phyloP scores from a whole-genome alignment of 1,139 yeast genomes.

The Scheffersomyces lignicola region DNA sequence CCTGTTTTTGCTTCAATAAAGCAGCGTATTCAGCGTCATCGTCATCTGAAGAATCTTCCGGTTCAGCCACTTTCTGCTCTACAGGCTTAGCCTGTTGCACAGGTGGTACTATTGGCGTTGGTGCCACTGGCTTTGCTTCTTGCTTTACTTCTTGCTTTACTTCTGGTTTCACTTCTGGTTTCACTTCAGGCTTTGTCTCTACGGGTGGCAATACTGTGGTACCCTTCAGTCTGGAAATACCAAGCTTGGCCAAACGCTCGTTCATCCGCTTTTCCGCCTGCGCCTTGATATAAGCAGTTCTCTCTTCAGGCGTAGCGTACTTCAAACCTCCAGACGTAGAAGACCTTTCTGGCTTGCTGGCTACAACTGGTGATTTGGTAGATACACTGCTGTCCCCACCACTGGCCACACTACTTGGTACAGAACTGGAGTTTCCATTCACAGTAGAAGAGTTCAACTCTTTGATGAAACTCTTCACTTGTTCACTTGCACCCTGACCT shows the following conservation, averaged over 20 bases:
- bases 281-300: conserved; percentile 83
- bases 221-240: conserved; percentile 51
- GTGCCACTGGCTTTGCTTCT: not conserved
- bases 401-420: too few species aligned
- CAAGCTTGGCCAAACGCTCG: conserved; percentile 84
- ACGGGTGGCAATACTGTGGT: conserved; percentile 4
- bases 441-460: conserved; percentile 46
- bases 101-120: too few species aligned
- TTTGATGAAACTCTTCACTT: conserved; percentile 64
- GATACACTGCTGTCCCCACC: too few species aligned
- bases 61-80: too few species aligned
- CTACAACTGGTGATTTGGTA: conserved; percentile 5
- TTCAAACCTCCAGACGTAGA: too few species aligned
- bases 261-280: conserved; percentile 91
- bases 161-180: conserved; percentile 1
- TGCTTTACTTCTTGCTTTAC: not conserved
- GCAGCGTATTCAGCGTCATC: conserved; percentile 51
- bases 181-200: conserved; percentile 1
- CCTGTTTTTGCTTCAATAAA: conserved; percentile 47
- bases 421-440: too few species aligned
- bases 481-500: conserved; percentile 70
- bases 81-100: conserved; percentile 2
- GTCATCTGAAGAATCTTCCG: conserved; percentile 28
- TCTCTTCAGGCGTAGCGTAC: conserved; percentile 55
- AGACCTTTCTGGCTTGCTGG: conserved; percentile 7